Conservation (phyloP, 345 rosid species). For the Turnera subulata region DNA sequence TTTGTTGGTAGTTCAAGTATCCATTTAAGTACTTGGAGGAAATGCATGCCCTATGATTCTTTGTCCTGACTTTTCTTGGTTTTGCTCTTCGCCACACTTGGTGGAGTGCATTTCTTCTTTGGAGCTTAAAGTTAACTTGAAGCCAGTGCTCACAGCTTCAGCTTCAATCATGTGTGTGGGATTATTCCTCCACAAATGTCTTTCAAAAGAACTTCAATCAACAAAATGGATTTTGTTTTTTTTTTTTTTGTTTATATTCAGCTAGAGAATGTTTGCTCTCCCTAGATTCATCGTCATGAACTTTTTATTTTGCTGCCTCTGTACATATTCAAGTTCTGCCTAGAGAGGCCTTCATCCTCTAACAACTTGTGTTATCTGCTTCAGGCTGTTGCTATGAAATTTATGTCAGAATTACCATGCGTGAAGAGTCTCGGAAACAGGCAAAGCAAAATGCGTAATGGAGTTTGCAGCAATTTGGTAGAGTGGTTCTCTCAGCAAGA, state of each 20-base stretch:
- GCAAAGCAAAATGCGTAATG: conserved; percentile 33
- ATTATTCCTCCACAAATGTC: too few relatives aligned
- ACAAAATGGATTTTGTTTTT: too few relatives aligned
- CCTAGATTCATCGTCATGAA: not conserved
- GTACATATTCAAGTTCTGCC: not conserved
- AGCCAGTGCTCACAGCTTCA: too few relatives aligned
- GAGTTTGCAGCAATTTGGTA: not conserved
- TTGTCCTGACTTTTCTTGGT: too few relatives aligned
- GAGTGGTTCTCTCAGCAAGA: conserved; percentile 5
- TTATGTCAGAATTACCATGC: conserved; percentile 63
- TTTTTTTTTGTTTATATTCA: not conserved
- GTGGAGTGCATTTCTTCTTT: too few relatives aligned
- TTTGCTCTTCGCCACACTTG: too few relatives aligned
- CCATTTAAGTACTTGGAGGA: too few relatives aligned
- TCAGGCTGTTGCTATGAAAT: conserved; percentile 97
- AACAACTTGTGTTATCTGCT: conserved; percentile 5
- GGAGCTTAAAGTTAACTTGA: too few relatives aligned
- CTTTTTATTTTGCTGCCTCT: not conserved
- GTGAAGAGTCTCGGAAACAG: conserved; percentile 63
- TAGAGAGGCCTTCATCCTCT: not conserved
- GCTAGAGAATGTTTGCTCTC: not conserved
- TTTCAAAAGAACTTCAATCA: not conserved
- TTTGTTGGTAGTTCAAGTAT: too few relatives aligned
- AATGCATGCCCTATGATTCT: too few relatives aligned
- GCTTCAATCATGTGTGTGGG: too few relatives aligned